Conservation (phyloP, 176 grass and related monocot species). For the sorghum (Sorghum bicolor) region DNA sequence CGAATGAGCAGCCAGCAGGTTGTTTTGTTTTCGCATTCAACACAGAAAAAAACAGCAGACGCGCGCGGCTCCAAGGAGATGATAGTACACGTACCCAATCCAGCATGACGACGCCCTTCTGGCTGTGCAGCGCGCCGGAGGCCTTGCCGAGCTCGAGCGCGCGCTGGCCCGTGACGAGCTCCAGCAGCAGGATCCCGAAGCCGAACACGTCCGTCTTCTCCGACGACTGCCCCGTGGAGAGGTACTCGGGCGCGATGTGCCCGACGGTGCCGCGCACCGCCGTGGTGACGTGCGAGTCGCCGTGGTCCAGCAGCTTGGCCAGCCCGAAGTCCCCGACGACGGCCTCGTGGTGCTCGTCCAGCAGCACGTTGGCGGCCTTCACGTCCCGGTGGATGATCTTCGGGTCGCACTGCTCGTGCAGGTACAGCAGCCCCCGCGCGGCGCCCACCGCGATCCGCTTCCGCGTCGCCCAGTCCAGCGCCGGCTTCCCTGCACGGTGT, state of each 20-base stretch:
- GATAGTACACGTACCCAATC: slow-evolving; percentile 51
- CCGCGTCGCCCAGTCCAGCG: slow-evolving; percentile 63
- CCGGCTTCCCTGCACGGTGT: slow-evolving; percentile 65
- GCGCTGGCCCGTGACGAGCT: slow-evolving; percentile 69
- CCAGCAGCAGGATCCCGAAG: slow-evolving; percentile 62
- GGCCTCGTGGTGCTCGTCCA: slow-evolving; percentile 69
- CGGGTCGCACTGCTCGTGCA: slow-evolving; percentile 88
- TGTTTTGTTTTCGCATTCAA: too few relatives aligned
- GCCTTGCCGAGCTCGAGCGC: slow-evolving; percentile 58
- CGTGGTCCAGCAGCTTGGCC: slow-evolving; percentile 84
- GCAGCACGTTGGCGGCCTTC: slow-evolving; percentile 82
- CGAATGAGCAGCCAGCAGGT: too few relatives aligned
- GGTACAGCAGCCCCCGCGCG: slow-evolving; percentile 65
- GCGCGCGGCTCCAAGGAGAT: too few relatives aligned
- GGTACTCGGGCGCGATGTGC: slow-evolving; percentile 72
- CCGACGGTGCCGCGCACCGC: slow-evolving; percentile 72
- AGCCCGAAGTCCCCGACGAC: slow-evolving; percentile 81
- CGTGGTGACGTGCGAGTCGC: slow-evolving; percentile 78
- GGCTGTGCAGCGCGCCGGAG: slow-evolving; percentile 1
- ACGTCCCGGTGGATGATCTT: slow-evolving; percentile 98
- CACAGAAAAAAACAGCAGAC: too few relatives aligned
- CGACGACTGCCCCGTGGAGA: slow-evolving; percentile 64
- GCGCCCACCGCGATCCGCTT: slow-evolving; percentile 70
- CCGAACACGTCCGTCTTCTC: slow-evolving; percentile 82
- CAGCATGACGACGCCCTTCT: slow-evolving; percentile 55